A percentile compares a stretch with the other conserved stretches of the same genome.
phyloP scores from a whole-genome alignment of 1,284 basidiomycete species.

The Sporisorium reilianum region DNA sequence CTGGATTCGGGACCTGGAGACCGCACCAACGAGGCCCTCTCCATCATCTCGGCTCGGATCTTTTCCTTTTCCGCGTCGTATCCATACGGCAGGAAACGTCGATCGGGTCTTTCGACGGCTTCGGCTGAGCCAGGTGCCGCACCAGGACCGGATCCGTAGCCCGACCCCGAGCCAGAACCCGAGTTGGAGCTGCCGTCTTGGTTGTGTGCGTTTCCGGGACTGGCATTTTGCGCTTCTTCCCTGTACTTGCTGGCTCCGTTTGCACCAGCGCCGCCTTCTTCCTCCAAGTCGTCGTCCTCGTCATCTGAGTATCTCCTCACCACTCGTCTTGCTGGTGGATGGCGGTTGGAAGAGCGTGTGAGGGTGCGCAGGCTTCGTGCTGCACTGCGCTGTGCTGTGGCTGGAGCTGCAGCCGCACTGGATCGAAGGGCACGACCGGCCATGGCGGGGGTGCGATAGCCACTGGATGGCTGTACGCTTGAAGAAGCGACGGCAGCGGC shows the following conservation, averaged over 20 bases:
- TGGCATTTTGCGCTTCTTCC: constrained; percentile 27
- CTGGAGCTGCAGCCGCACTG: constrained; percentile 22
- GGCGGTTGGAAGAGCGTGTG: constrained; percentile 44
- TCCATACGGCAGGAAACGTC: constrained; percentile 40
- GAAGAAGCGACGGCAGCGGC: constrained; percentile 16
- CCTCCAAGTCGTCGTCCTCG: constrained; percentile 56
- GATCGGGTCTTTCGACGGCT: constrained; percentile 20
- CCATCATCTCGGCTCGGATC: constrained; percentile 47
- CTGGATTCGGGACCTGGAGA: constrained; percentile 36
- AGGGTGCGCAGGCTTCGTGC: constrained; percentile 47
- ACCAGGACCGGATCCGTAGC: constrained; percentile 27
- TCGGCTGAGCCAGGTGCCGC: constrained; percentile 23
- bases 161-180: constrained; percentile 29
- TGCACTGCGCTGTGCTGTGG: constrained; percentile 44
- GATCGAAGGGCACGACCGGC: constrained; percentile 40
- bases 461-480: constrained; percentile 17
- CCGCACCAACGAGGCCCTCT: constrained; percentile 44
- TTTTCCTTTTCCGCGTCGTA: constrained; percentile 47
- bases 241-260: constrained; percentile 22
- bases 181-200: constrained; percentile 40
- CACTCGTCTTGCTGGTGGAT: constrained; percentile 57
- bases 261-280: constrained; percentile 13
- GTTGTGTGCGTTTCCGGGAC: constrained; percentile 21
- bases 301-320: constrained; percentile 60
- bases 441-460: constrained; percentile 54